A percentile compares a stretch with the other conserved stretches of the same genome.
Conservation (phyloP, 2,329 filamentous ascomycete genomes). For the Bipolaris sorokiniana region DNA sequence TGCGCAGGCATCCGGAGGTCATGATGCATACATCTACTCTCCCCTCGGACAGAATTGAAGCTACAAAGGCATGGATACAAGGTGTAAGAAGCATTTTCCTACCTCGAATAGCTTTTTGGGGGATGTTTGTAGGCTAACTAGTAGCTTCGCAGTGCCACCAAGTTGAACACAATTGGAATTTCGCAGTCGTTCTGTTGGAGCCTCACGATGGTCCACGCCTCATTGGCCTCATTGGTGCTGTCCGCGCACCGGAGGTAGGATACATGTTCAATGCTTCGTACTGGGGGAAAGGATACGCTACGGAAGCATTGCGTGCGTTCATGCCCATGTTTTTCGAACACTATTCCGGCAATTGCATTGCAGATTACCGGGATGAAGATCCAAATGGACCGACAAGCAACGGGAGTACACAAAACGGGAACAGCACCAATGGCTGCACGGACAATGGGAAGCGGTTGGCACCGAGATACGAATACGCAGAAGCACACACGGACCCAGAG, state of each 20-base stretch:
- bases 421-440: background rate
- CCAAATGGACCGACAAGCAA: conserved; percentile 2
- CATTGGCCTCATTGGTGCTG: conserved; percentile 52
- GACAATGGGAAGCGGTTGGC: conserved; percentile 1
- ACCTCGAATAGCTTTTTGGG: too few relatives aligned
- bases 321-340: conserved; percentile 51
- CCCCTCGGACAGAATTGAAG: conserved; percentile 57
- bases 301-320: conserved; percentile 53
- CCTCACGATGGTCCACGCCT: conserved; percentile 34
- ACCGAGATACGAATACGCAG: conserved; percentile 35
- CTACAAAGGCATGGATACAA: conserved; percentile 48
- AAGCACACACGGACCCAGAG: conserved; percentile 55
- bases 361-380: background rate
- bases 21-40: conserved; percentile 65
- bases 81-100: conserved; percentile 17
- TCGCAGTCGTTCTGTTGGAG: conserved; percentile 52
- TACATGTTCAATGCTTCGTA: conserved; percentile 52
- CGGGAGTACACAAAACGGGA: background rate
- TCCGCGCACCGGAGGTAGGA: conserved; percentile 51
- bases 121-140: background rate
- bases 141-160: conserved; percentile 29
- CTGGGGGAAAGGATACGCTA: conserved; percentile 53
- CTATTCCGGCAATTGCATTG: conserved; percentile 21
- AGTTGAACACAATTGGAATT: conserved; percentile 60
- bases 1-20: conserved; percentile 65